Evolutionary conservation across 352 stramenopile species (phyloP).

Genomic region (Globisporangium heterothallicum): DNA sequence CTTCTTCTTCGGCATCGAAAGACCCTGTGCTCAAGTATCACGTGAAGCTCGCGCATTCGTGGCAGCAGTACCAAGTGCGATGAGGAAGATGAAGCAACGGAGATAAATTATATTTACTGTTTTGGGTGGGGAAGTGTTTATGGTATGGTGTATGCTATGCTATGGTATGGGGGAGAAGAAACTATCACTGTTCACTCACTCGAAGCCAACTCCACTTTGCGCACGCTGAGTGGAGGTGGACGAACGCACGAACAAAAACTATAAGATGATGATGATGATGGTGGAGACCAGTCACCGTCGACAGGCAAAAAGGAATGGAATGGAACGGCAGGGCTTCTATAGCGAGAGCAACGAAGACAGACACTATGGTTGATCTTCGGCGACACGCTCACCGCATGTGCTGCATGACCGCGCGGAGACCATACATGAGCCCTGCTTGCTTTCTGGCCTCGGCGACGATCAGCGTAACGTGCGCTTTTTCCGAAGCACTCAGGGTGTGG

Average conservation of each 20-base stretch:
- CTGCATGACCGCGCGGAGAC: conserved; percentile 79
- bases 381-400: conserved; percentile 65
- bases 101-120: conserved; percentile 7
- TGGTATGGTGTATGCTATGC: conserved; percentile 4
- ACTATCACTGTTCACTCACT: neutral
- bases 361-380: neutral
- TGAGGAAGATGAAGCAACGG: neutral
- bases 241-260: neutral
- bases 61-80: conserved; percentile 25
- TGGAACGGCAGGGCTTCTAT: conserved; percentile 14
- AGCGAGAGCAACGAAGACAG: neutral
- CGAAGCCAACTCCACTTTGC: too few relatives aligned
- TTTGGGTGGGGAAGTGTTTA: too few relatives aligned
- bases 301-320: conserved; percentile 14
- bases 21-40: conserved; percentile 47
- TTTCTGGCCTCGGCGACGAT: conserved; percentile 81
- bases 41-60: conserved; percentile 59
- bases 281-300: neutral
- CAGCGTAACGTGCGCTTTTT: conserved; percentile 85
- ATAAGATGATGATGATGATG: neutral
- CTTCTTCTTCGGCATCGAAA: conserved; percentile 1
- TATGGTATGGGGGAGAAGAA: neutral
- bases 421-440: conserved; percentile 85
- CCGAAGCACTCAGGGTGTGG: conserved; percentile 61
- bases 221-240: neutral